Evolutionary conservation across 1,284 basidiomycete species (phyloP), one percentile per base, ranked within the genome.

Genomic region (Rhodotorula sp.): DNA sequence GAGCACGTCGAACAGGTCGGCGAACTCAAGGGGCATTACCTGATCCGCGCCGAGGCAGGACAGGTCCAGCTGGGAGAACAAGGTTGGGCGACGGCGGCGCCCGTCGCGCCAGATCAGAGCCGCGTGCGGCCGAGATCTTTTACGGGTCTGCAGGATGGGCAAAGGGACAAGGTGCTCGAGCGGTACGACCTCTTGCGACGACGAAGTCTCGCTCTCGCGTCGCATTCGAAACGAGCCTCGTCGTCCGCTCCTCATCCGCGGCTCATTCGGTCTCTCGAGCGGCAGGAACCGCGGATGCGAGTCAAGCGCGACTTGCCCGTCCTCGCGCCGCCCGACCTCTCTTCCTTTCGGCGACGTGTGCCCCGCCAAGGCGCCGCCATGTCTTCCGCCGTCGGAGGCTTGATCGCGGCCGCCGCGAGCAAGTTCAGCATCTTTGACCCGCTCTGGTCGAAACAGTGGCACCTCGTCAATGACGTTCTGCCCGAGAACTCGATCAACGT

Each of bases 371-470:
- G 52, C 31, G 18, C 58, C 3, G n/a, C 61, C 18, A 29, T 65
- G 29, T 60, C 23, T 26, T n/a, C 43, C 12, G 49, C 60, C 21
- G n/a, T 51, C 31, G 59, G 47, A n/a, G 57, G 26, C 18, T 16
- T 67, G 14, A 61, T 76, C 56, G 49, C 31, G 4, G 16, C 56
- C 26, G 43, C 60, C 31, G 62, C 64, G 31, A 3, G n/a, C 3
- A 29, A 60, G 20, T 85, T 96, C 65, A 86, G 86, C 47, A 89
- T 99, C 73, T 79, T 84, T n/a, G 96, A 99, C 79, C 96, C 97
- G 0, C 85, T 91, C 74, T 95, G 97, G 79, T 80, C 85, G 48
- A 83, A 89, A 74, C 96, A 99, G 85, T 99, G 97, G 97, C 96
- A 98, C 84, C 84, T 93, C 23, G 85, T 92, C 65, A 93, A 94